Evolutionary conservation across 78 protist species (phyloP), one percentile per base, ranked within the genome.

Genomic region (Planoprotostelium fungivorum): DNA sequence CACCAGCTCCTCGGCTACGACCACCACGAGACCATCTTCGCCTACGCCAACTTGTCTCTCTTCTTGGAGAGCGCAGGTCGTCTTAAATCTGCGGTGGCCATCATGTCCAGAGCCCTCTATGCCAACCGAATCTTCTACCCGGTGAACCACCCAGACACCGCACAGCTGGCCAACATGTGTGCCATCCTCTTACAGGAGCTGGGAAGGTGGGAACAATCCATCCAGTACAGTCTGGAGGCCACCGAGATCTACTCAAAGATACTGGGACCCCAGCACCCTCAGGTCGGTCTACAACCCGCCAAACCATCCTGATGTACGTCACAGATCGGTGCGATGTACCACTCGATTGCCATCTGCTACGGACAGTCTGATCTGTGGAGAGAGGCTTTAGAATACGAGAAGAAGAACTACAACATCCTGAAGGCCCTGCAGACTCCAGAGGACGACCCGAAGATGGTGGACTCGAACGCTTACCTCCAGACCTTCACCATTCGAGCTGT

Each of bases 21-120:
- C 73, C 96, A 94, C 87, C 92, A 88, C 36, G 96, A 94, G 31
- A 94, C 96, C 38, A 73, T 90, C 83, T 88, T 87, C 29, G 35
- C 93, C 0, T 93, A 90, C 39, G 89, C 87, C 5, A 93, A 87
- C 88, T 39, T 93, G 37, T 88, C 95, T 28, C 38, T 90, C 37
- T 93, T 87, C 91, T 88, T 91, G 38, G 90, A 90, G 37, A 83
- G 63, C 63, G 91, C 90, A 1, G 89, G 88, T 35, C 84, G 89
- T 31, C 51, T 10, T 85, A 88, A 34, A 34, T 91, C 89, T 35
- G 38, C 92, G 16, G 84, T 87, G 29, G 94, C 90, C 0, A 88
- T 89, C 88, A 83, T 93, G n/a, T 89, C 90, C 39, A 92, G 89
- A 84, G 93, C 86, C 0, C 31, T 93, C 37, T 93, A 93, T 23